phyloP scores from a whole-genome alignment of 257 asterid genomes.

The Gynochthodes officinalis region DNA sequence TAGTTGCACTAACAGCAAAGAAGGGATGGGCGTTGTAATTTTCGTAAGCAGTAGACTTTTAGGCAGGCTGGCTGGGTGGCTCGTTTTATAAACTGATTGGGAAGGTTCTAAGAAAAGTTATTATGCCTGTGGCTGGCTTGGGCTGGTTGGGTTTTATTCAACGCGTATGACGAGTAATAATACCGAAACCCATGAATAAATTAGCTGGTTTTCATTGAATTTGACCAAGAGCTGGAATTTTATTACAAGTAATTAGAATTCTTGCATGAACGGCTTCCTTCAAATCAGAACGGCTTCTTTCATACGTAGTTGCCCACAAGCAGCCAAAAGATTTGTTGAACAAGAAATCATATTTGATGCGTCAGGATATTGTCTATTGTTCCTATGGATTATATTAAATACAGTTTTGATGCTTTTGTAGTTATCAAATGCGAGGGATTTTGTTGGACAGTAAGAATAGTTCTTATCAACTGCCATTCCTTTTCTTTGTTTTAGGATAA shows the following conservation, averaged over 20 bases:
- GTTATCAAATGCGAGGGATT: not conserved
- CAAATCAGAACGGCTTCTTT: not conserved
- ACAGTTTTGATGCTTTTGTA: not conserved
- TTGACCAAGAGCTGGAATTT: not conserved
- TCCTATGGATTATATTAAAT: not conserved
- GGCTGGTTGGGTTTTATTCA: not conserved
- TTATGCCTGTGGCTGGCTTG: not conserved
- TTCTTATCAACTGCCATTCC: not conserved
- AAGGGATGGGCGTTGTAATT: too few relatives aligned
- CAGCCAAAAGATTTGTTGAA: not conserved
- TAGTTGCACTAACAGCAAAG: too few relatives aligned
- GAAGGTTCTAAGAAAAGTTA: slow-evolving; percentile 8
- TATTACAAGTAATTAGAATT: too few relatives aligned
- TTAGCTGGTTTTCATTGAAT: not conserved
- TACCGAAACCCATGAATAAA: too few relatives aligned
- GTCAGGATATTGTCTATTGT: not conserved
- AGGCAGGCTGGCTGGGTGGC: too few relatives aligned
- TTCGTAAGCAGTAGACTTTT: too few relatives aligned
- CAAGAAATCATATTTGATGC: not conserved
- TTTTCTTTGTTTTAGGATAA: not conserved
- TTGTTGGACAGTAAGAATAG: not conserved
- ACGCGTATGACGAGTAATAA: too few relatives aligned
- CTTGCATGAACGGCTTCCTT: too few relatives aligned
- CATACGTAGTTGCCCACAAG: not conserved
- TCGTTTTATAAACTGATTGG: not conserved